These are phyloP conservation scores for Verbascum thapsus DNA, from an alignment of 257 asterid genomes.

Conservation along the genomic window DNA sequence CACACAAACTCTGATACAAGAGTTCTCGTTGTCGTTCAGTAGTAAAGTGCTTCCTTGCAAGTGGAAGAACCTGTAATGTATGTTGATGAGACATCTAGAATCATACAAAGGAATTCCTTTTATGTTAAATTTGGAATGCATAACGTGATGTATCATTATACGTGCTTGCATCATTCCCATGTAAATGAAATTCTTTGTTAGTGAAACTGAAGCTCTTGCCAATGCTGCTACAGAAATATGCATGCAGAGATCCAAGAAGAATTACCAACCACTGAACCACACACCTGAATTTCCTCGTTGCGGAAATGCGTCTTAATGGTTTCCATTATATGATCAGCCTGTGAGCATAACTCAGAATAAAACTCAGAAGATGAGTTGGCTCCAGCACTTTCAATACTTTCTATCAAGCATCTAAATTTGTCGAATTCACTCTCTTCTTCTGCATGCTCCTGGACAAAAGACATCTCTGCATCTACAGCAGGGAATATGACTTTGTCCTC, in stretches of 20 bases:
- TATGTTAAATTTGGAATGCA: too few relatives aligned
- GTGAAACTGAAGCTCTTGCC: constrained; percentile 8
- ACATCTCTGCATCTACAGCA: constrained; percentile 83
- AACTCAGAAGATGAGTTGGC: constrained; percentile 85
- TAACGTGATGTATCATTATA: background rate
- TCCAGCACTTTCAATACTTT: constrained; percentile 85
- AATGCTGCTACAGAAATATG: background rate
- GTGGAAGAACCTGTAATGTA: constrained; percentile 81
- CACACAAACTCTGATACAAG: constrained; percentile 89
- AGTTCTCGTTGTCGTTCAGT: constrained; percentile 80
- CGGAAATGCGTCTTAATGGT: constrained; percentile 77
- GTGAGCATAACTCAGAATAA: constrained; percentile 78
- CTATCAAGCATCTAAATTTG: constrained; percentile 84
- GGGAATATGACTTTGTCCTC: constrained; percentile 98
- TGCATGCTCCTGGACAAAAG: constrained; percentile 93
- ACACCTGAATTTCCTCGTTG: constrained; percentile 89
- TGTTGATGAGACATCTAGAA: constrained; percentile 26
- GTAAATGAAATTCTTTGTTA: constrained; percentile 7
- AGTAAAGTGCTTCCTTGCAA: constrained; percentile 80
- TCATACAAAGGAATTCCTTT: constrained; percentile 13
- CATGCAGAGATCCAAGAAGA: constrained; percentile 20
- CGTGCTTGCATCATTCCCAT: constrained; percentile 18
- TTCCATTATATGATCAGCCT: constrained; percentile 93
- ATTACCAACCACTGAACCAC: constrained; percentile 23
- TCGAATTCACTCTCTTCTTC: constrained; percentile 94